Evolutionary conservation across 1,284 basidiomycete species (phyloP).

Genomic region (Trametes polyzona): DNA sequence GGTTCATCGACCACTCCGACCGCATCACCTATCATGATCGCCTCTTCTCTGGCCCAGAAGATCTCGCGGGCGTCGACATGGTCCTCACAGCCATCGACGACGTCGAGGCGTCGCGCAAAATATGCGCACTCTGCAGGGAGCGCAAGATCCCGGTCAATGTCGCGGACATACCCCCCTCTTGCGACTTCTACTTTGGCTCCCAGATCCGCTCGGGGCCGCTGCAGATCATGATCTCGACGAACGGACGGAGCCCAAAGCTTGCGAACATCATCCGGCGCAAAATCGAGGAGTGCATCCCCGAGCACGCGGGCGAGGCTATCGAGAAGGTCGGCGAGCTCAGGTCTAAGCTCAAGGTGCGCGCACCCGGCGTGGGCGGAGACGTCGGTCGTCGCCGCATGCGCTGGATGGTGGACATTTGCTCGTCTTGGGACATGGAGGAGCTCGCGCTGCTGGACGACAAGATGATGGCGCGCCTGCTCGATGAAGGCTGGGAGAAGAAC

Average conservation of each 20-base stretch:
- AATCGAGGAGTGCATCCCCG: constrained; percentile 74
- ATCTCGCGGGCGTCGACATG: constrained; percentile 79
- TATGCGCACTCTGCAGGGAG: constrained; percentile 74
- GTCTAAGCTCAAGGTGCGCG: constrained; percentile 67
- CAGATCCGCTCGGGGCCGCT: constrained; percentile 90
- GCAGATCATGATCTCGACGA: constrained; percentile 96
- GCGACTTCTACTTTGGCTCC: constrained; percentile 99
- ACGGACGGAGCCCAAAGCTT: constrained; percentile 91
- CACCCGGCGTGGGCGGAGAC: constrained; percentile 77
- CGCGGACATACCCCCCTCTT: constrained; percentile 93
- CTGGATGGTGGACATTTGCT: constrained; percentile 95
- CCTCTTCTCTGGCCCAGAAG: constrained; percentile 58
- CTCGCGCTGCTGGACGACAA: constrained; percentile 68
- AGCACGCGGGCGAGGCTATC: constrained; percentile 80
- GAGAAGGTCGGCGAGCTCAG: constrained; percentile 79
- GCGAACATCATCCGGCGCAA: constrained; percentile 81
- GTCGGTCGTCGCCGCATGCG: constrained; percentile 83
- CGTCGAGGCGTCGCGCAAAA: constrained; percentile 68
- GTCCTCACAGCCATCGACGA: constrained; percentile 96
- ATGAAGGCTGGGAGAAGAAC: constrained; percentile 73
- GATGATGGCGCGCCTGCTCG: constrained; percentile 60
- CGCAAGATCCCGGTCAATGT: constrained; percentile 89
- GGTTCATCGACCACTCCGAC: constrained; percentile 52
- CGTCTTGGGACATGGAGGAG: constrained; percentile 82
- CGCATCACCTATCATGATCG: constrained; percentile 78